Conservation (phyloP, 2,329 filamentous ascomycete genomes). For the Fusarium anthophilum region DNA sequence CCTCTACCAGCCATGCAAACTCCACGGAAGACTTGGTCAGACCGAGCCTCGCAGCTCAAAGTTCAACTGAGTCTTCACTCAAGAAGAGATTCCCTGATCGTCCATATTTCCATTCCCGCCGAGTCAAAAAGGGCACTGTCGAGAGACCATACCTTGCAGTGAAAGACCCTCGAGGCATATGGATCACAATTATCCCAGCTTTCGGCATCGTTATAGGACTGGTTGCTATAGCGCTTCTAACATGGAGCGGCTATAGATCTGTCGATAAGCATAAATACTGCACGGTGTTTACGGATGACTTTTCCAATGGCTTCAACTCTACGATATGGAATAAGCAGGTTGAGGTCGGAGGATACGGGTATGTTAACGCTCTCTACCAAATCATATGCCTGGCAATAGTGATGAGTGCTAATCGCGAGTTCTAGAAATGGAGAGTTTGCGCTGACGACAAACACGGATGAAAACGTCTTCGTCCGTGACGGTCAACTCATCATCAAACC, state of each 20-base stretch:
- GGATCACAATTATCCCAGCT: background rate
- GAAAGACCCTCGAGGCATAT: background rate
- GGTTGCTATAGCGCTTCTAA: background rate
- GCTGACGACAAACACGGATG: background rate
- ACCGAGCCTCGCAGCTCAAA: background rate
- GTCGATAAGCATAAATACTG: background rate
- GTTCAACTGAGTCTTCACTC: background rate
- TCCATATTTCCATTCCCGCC: background rate
- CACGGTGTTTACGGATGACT: background rate
- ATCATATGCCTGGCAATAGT: accelerated
- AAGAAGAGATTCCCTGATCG: background rate
- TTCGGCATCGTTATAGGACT: background rate
- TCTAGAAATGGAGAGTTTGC: background rate
- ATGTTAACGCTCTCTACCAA: background rate
- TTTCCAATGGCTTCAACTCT: background rate
- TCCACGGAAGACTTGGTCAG: background rate
- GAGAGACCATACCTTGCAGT: background rate
- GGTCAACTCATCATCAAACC: background rate
- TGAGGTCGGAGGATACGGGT: background rate
- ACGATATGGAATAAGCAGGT: background rate
- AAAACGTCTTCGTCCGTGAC: background rate
- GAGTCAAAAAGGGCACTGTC: background rate
- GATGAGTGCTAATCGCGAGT: background rate
- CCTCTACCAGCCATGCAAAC: background rate
- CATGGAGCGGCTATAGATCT: background rate